Percentiles rank a stretch among this genome's conserved stretches.
phyloP scores from a whole-genome alignment of 805 yeast species.

The Sugiyamaella valdiviana region DNA sequence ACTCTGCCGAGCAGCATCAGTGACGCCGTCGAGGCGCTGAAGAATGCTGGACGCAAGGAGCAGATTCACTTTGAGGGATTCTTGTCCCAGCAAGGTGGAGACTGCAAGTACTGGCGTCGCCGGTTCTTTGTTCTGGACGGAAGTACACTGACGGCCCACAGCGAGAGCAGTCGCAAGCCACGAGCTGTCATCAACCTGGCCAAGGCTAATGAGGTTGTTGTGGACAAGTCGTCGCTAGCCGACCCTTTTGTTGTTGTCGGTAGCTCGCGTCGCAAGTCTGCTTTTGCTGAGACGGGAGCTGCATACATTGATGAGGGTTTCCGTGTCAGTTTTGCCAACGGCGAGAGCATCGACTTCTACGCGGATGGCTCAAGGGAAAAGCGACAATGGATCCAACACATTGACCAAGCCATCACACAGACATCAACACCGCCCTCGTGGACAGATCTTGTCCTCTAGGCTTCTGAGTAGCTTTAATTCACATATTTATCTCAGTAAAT shows the following conservation, averaged over 20 bases:
- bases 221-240: constrained; percentile 35
- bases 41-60: constrained; percentile 25
- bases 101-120: constrained; percentile 64
- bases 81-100: constrained; percentile 89
- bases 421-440: constrained; percentile 14
- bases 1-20: constrained; percentile 48
- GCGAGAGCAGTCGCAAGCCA: constrained; percentile 62
- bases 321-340: constrained; percentile 67
- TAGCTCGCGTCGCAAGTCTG: constrained; percentile 31
- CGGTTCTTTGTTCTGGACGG: constrained; percentile 73
- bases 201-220: constrained; percentile 51
- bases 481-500: not conserved
- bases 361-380: constrained; percentile 64
- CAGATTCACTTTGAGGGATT: constrained; percentile 49
- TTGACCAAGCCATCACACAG: constrained; percentile 27
- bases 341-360: constrained; percentile 78
- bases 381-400: constrained; percentile 54
- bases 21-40: constrained; percentile 32
- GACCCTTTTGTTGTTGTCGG: constrained; percentile 27
- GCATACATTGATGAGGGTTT: constrained; percentile 54
- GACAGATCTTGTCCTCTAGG: constrained; percentile 17
- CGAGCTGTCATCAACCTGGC: constrained; percentile 61
- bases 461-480: not conserved
- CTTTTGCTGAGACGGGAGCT: constrained; percentile 45
- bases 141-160: constrained; percentile 65